Conservation (phyloP, 2,329 filamentous ascomycete species). For the Pseudonectria foliicola region DNA sequence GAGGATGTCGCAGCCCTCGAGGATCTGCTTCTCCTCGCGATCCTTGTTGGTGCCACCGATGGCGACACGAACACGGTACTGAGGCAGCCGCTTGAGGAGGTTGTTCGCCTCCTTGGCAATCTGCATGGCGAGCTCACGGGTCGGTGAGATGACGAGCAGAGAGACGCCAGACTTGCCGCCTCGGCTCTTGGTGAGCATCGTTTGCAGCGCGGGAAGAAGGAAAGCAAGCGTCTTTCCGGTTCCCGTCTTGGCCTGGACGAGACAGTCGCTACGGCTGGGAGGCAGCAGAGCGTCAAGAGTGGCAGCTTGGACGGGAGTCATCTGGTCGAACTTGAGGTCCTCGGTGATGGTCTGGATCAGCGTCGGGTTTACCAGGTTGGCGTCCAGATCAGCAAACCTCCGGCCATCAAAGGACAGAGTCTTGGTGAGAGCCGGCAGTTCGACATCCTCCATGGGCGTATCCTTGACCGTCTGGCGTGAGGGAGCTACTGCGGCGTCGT, state of each 20-base stretch:
- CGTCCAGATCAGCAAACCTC: constrained; percentile 36
- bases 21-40: constrained; percentile 61
- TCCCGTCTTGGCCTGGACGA: constrained; percentile 81
- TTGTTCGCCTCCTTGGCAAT: constrained; percentile 65
- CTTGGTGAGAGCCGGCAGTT: constrained; percentile 7
- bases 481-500: too few relatives aligned
- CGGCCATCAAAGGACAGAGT: constrained; percentile 35
- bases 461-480: too few relatives aligned
- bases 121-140: constrained; percentile 63
- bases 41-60: constrained; percentile 76
- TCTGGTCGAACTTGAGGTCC: constrained; percentile 42
- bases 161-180: constrained; percentile 38
- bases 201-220: constrained; percentile 74
- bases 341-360: constrained; percentile 38
- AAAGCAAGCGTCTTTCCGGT: constrained; percentile 85
- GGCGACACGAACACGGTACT: constrained; percentile 68
- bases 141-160: constrained; percentile 61
- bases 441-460: too few relatives aligned
- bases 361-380: constrained; percentile 35
- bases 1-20: constrained; percentile 69
- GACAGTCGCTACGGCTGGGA: constrained; percentile 40
- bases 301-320: constrained; percentile 50
- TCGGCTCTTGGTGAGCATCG: constrained; percentile 48
- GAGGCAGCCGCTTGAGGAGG: constrained; percentile 63
- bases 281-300: constrained; percentile 42